Evolutionary conservation across 23 red algal species (phyloP).

Genomic region (Chondrus crispus): DNA sequence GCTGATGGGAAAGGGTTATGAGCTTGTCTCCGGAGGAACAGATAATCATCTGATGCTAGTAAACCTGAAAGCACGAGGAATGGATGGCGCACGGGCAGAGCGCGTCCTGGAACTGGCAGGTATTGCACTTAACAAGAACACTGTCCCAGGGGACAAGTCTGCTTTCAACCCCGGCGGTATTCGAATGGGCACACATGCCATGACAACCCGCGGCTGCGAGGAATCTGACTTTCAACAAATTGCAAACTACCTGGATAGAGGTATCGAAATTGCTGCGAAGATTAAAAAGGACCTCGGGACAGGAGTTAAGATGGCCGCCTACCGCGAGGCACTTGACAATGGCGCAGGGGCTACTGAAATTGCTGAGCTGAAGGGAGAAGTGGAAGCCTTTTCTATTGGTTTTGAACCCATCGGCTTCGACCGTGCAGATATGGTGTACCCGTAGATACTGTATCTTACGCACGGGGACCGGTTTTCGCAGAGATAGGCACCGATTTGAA

Average conservation of each 20-base stretch:
- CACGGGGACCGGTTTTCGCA: too few species aligned
- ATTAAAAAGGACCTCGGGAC: constrained; percentile 68
- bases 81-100: constrained; percentile 96
- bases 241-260: constrained; percentile 74
- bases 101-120: constrained; percentile 82
- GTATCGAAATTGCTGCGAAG: constrained; percentile 78
- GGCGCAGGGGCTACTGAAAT: constrained; percentile 63
- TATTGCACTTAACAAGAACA: constrained; percentile 99
- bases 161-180: constrained; percentile 98
- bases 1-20: constrained; percentile 70
- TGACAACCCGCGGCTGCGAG: constrained; percentile 93
- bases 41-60: constrained; percentile 95
- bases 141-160: constrained; percentile 85
- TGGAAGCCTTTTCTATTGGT: constrained; percentile 66
- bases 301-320: constrained; percentile 81
- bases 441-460: too few species aligned
- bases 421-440: constrained; percentile 73
- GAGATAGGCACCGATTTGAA: too few species aligned
- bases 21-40: constrained; percentile 91
- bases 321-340: constrained; percentile 61
- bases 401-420: constrained; percentile 91
- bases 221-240: constrained; percentile 82
- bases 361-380: constrained; percentile 69
- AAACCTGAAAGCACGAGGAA: constrained; percentile 72
- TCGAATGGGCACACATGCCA: constrained; percentile 92